A percentile compares a stretch with the other conserved stretches of the same genome.
Conservation (phyloP, 2,329 filamentous ascomycete genomes). For the Ascochyta koolunga region DNA sequence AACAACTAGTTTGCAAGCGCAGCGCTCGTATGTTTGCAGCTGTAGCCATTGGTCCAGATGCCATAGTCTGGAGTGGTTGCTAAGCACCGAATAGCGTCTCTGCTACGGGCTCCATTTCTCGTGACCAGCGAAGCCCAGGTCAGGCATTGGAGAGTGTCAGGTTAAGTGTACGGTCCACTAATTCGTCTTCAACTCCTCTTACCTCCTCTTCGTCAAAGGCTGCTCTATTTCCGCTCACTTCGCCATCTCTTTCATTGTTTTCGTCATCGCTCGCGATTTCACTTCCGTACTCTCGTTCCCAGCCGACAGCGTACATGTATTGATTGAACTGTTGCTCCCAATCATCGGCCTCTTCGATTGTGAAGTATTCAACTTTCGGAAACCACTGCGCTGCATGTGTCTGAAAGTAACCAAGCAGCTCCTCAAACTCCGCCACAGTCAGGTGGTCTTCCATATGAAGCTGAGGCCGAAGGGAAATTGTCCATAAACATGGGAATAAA, state of each 20-base stretch:
- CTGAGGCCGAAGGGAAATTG: neutral
- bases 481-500: neutral
- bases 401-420: neutral
- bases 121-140: neutral
- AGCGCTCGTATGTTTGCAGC: no score
- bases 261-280: neutral
- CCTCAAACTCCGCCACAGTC: neutral
- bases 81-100: no score
- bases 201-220: no score
- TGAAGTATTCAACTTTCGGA: neutral
- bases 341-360: neutral
- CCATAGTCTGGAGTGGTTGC: no score
- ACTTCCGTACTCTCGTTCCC: neutral
- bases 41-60: no score
- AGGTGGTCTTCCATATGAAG: neutral
- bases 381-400: neutral
- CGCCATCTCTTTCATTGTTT: neutral
- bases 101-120: neutral
- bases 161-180: no score
- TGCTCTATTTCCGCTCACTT: no score
- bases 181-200: no score
- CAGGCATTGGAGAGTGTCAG: no score
- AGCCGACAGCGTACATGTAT: neutral
- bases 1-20: no score
- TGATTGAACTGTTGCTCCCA: neutral